Evolutionary conservation across 352 stramenopile genomes (phyloP), one percentile per base, ranked within the genome.

Genomic region (Phytophthora syringae): DNA sequence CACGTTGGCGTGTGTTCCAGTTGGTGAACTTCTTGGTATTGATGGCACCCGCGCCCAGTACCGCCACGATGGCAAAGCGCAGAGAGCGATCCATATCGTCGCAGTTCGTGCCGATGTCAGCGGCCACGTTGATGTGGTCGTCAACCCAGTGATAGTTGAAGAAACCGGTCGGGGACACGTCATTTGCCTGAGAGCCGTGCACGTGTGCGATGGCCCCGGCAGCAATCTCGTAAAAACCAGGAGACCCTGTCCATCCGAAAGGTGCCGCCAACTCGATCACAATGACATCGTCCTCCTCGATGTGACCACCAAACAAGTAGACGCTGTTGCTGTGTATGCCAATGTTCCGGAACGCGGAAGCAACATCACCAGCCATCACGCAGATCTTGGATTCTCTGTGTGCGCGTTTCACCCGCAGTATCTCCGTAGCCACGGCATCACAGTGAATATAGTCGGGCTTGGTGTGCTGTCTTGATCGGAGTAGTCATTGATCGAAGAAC

Each of bases 241-340:
- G n/a, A n/a, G n/a, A n/a, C n/a, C n/a, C n/a, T n/a, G n/a, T 61
- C 66, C 66, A 70, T 0, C 60, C 60, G 34, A 74, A 62, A 0
- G 49, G 60, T 2, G 51, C 37, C 2, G 60, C n/a, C 2, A 70
- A 13, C n/a, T 70, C 67, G 7, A 75, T 52, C 15, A 71, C 52
- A 4, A 75, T 51, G 2, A 55, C 50, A 39, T 71, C 32, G 11
- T 70, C 42, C 43, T 71, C 50, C 5, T 55, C 28, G 10, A 75
- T 68, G 0, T 16, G 27, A 0, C 45, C 67, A 13, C 36, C 39
- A 5, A 71, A 67, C 10, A 65, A 24, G 20, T 63, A 54, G 0
- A 72, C 62, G 18, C 28, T 62, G 1, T 45, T 49, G 53, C 66
- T 74, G 42, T 70, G 49, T 9, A 67, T 55, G 22, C 36, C 28